A percentile compares a stretch with the other conserved stretches of the same genome.
These are phyloP conservation scores for Pelagophyceae sp. DNA, from an alignment of 352 stramenopile species.

Conservation along the genomic window DNA sequence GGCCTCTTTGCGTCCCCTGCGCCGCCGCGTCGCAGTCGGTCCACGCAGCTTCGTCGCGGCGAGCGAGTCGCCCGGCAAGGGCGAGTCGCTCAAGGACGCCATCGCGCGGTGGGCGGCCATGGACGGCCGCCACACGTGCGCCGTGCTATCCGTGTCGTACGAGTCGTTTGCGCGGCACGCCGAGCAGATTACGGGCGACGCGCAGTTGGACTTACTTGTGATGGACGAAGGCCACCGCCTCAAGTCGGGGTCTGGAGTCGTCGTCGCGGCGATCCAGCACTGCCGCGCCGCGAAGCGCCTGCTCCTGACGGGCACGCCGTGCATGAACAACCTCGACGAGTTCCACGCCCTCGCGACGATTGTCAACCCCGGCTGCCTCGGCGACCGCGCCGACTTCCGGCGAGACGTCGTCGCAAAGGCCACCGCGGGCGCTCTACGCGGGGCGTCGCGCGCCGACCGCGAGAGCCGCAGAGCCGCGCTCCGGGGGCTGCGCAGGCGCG, in stretches of 20 bases:
- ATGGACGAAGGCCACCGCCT: conserved; percentile 58
- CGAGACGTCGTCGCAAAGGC: not conserved
- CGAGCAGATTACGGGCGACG: conserved; percentile 25
- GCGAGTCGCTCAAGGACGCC: not conserved
- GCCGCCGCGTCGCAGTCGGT: too few species aligned
- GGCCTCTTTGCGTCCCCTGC: too few species aligned
- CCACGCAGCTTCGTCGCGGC: not conserved
- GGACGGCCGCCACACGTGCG: conserved; percentile 14
- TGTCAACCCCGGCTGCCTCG: conserved; percentile 47
- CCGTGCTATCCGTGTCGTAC: conserved; percentile 54
- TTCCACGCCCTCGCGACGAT: conserved; percentile 57
- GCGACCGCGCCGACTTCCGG: conserved; percentile 45
- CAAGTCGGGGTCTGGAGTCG: conserved; percentile 39
- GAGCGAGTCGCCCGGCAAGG: not conserved
- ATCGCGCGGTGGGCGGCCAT: conserved; percentile 5
- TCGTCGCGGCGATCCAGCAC: conserved; percentile 18
- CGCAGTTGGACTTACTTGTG: conserved; percentile 45
- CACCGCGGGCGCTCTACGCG: not conserved
- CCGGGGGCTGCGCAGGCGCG: not conserved
- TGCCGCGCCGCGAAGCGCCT: conserved; percentile 31
- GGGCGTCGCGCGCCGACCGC: not conserved
- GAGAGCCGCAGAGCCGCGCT: not conserved
- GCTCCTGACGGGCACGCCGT: conserved; percentile 50
- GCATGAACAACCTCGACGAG: conserved; percentile 55
- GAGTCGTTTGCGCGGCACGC: conserved; percentile 41